phyloP scores from a whole-genome alignment of 768 basidiomycete genomes.

The Pisolithus microcarpus region DNA sequence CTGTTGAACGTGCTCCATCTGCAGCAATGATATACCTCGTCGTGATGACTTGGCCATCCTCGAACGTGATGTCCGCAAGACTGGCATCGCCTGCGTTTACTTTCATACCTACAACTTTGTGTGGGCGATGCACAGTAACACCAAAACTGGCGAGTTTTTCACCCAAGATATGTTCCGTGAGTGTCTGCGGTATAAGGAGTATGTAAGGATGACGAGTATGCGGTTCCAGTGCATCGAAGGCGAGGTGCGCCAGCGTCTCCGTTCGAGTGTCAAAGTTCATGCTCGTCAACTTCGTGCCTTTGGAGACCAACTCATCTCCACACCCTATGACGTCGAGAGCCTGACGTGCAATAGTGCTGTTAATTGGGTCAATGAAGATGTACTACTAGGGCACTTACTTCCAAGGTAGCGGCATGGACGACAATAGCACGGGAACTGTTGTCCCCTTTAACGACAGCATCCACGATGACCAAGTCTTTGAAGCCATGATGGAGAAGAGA shows the following conservation, averaged over 20 bases:
- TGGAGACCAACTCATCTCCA: constrained; percentile 31
- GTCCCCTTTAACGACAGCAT: constrained; percentile 26
- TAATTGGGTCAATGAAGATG: too few relatives aligned
- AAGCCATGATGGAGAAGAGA: constrained; percentile 24
- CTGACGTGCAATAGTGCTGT: constrained; percentile 30
- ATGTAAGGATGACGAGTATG: constrained; percentile 40
- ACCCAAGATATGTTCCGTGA: constrained; percentile 36
- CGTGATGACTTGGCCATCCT: constrained; percentile 37
- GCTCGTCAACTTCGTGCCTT: constrained; percentile 27
- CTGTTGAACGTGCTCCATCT: constrained; percentile 43
- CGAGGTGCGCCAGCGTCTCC: constrained; percentile 16
- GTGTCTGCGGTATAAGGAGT: constrained; percentile 37
- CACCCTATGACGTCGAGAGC: constrained; percentile 41
- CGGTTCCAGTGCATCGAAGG: constrained; percentile 29
- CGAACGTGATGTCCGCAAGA: constrained; percentile 37
- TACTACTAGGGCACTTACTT: constrained; percentile 25
- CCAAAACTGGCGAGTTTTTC: constrained; percentile 27
- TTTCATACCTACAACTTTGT: constrained; percentile 34
- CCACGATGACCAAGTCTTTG: constrained; percentile 38
- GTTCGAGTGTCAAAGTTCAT: constrained; percentile 27
- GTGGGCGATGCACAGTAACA: constrained; percentile 30
- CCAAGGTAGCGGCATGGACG: constrained; percentile 47
- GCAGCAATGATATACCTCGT: constrained; percentile 45
- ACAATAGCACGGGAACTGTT: constrained; percentile 39
- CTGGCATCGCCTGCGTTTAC: constrained; percentile 20